Evolutionary conservation across 805 yeast genomes (phyloP).

Genomic region (Wickerhamomyces chambardii): DNA sequence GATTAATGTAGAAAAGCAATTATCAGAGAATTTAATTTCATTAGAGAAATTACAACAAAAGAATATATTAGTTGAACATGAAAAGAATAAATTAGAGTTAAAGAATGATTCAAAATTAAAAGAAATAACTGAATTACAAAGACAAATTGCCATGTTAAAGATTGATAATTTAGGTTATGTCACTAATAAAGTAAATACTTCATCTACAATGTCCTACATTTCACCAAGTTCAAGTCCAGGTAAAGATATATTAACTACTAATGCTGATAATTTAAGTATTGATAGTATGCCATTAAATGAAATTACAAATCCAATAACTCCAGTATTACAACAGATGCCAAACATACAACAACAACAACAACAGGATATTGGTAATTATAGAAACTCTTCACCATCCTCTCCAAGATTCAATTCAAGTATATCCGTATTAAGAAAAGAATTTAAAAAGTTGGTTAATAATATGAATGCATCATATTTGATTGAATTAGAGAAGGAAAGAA

Average conservation of each 20-base stretch:
- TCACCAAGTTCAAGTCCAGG: conserved; percentile 4
- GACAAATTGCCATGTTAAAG: conserved; percentile 32
- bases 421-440: conserved; percentile 56
- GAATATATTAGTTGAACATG: conserved; percentile 24
- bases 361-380: conserved; percentile 6
- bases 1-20: conserved; percentile 39
- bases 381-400: conserved; percentile 9
- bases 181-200: neutral
- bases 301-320: conserved; percentile 24
- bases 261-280: too few relatives aligned
- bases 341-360: conserved; percentile 14
- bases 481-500: conserved; percentile 47
- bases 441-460: conserved; percentile 53
- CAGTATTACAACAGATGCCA: conserved; percentile 17
- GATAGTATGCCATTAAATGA: too few relatives aligned
- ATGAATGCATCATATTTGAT: conserved; percentile 53
- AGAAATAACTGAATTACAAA: conserved; percentile 33
- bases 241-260: conserved; percentile 4
- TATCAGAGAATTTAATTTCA: conserved; percentile 28
- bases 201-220: neutral
- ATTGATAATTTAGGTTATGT: conserved; percentile 15
- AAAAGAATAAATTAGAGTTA: conserved; percentile 22
- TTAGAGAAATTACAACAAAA: conserved; percentile 27
- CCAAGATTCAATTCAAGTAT: conserved; percentile 28
- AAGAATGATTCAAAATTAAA: conserved; percentile 24